Evolutionary conservation across 176 grass and related monocot species (phyloP).

Genomic region (Oryza nivara): DNA sequence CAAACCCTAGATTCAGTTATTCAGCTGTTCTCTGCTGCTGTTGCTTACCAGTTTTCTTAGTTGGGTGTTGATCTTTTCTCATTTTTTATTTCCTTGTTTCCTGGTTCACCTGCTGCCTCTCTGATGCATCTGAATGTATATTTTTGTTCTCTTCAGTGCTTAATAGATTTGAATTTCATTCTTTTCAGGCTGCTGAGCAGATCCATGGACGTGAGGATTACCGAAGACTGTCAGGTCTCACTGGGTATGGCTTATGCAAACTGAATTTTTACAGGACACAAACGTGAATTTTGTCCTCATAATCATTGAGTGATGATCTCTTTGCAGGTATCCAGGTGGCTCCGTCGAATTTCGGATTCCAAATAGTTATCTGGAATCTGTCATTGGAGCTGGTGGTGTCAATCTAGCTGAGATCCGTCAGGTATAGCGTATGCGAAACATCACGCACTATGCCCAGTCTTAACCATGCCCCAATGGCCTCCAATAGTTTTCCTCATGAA

Average conservation of each 20-base stretch:
- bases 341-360: constrained; percentile 67
- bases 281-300: not conserved
- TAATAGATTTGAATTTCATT: constrained; percentile 41
- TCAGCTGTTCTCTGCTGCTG: constrained; percentile 21
- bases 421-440: constrained; percentile 48
- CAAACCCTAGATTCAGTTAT: constrained; percentile 8
- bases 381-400: constrained; percentile 61
- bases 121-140: constrained; percentile 15
- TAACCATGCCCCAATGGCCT: not conserved
- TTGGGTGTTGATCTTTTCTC: constrained; percentile 7
- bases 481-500: constrained; percentile 28
- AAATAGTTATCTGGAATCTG: constrained; percentile 57
- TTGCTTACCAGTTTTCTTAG: constrained; percentile 19
- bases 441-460: constrained; percentile 1
- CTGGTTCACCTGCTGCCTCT: not conserved
- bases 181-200: constrained; percentile 56
- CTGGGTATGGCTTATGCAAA: constrained; percentile 49
- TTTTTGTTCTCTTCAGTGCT: constrained; percentile 18
- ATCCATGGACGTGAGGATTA: constrained; percentile 60
- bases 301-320: constrained; percentile 19
- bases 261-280: constrained; percentile 5
- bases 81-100: constrained; percentile 9
- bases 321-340: constrained; percentile 62
- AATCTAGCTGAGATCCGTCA: constrained; percentile 78
- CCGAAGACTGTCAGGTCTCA: constrained; percentile 36